Evolutionary conservation across 805 yeast species (phyloP).

Genomic region (Blastobotrys terrestris): DNA sequence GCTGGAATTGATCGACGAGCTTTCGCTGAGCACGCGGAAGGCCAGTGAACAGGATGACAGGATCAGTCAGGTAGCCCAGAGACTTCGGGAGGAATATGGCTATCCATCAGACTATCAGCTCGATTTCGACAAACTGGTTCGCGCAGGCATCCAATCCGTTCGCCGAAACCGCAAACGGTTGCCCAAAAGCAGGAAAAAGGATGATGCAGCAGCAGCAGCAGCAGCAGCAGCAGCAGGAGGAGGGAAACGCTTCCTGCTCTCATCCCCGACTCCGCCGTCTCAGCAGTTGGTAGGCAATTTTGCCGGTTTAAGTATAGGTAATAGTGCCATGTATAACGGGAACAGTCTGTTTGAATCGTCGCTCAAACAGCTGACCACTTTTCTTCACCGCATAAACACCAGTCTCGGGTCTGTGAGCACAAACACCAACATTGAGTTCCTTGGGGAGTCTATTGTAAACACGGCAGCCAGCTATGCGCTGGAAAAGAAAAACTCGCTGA

Average conservation of each 20-base stretch:
- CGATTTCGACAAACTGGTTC: conserved; percentile 84
- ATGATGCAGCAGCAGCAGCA: not conserved
- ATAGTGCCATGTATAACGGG: not conserved
- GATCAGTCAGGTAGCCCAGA: conserved; percentile 70
- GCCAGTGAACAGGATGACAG: conserved; percentile 91
- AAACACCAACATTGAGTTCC: conserved; percentile 38
- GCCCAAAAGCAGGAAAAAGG: conserved; percentile 8
- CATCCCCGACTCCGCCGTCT: not conserved
- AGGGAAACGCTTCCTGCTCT: not conserved
- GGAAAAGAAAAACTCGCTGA: conserved; percentile 47
- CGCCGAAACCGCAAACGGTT: conserved; percentile 60
- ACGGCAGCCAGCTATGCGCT: conserved; percentile 55
- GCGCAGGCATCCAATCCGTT: conserved; percentile 92
- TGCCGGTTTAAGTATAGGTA: not conserved
- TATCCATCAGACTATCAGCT: conserved; percentile 50
- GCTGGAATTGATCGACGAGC: conserved; percentile 77
- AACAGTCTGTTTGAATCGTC: not conserved
- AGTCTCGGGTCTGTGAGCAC: not conserved
- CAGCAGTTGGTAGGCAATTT: not conserved
- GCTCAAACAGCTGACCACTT: not conserved
- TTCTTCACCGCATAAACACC: not conserved
- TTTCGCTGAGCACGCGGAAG: conserved; percentile 56
- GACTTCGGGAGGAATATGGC: conserved; percentile 70
- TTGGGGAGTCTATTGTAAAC: conserved; percentile 53
- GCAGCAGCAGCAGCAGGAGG: not conserved